phyloP scores from a whole-genome alignment of 2,329 filamentous ascomycete genomes.

The Aureobasidium subglaciale region DNA sequence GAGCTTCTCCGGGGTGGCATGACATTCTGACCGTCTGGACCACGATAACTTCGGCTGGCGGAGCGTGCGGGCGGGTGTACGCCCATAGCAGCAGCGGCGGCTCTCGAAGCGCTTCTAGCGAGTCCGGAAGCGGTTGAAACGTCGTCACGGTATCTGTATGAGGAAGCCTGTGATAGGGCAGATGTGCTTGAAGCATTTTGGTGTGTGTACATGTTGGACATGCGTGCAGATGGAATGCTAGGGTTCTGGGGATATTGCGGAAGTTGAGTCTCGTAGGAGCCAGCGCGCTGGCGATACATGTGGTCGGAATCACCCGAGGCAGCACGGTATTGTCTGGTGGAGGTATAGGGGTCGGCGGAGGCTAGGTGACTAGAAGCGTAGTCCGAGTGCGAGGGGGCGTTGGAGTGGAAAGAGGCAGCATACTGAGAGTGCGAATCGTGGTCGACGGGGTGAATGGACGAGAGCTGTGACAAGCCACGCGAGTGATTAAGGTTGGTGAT shows the following conservation, averaged over 20 bases:
- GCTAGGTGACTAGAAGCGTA: neutral
- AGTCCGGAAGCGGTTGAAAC: conserved; percentile 40
- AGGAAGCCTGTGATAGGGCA: conserved; percentile 32
- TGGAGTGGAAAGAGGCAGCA: conserved; percentile 9
- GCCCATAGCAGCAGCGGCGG: conserved; percentile 54
- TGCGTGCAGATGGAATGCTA: neutral
- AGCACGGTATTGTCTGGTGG: conserved; percentile 4
- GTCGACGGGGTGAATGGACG: conserved; percentile 12
- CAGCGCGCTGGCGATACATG: conserved; percentile 1
- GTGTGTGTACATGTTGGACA: conserved; percentile 39
- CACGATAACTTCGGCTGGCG: conserved; percentile 59
- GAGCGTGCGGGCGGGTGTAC: conserved; percentile 59
- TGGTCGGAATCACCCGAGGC: conserved; percentile 8
- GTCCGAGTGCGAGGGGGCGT: neutral
- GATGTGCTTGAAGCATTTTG: conserved; percentile 42
- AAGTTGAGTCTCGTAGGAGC: conserved; percentile 16
- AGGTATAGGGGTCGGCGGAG: conserved; percentile 3
- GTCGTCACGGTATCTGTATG: conserved; percentile 44
- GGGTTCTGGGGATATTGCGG: conserved; percentile 18
- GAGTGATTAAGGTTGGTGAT: conserved; percentile 30
- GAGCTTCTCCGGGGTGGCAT: conserved; percentile 72
- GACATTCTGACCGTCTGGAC: conserved; percentile 55
- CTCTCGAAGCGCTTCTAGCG: conserved; percentile 57
- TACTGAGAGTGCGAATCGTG: conserved; percentile 9
- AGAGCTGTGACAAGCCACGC: conserved; percentile 27